Conservation (phyloP, 2,329 filamentous ascomycete species). For the Cladophialophora carrionii region DNA sequence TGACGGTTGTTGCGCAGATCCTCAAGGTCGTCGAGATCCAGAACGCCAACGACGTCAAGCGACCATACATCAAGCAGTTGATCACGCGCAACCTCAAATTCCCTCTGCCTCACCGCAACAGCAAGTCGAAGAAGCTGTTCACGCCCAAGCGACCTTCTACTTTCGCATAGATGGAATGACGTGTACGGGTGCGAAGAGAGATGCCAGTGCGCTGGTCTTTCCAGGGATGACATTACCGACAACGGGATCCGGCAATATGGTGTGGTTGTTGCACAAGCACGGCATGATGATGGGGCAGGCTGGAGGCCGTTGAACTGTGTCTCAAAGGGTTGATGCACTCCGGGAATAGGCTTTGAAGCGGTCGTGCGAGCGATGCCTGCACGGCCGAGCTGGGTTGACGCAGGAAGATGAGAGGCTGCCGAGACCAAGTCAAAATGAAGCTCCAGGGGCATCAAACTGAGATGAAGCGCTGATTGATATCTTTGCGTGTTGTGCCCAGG, state of each 20-base stretch:
- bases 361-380: not conserved
- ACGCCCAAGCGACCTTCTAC: constrained; percentile 90
- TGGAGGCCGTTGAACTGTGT: not conserved
- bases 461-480: not conserved
- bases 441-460: not conserved
- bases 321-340: not conserved
- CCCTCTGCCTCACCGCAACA: constrained; percentile 95
- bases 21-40: constrained; percentile 97
- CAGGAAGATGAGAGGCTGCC: not conserved
- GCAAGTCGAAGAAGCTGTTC: constrained; percentile 90
- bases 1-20: constrained; percentile 63
- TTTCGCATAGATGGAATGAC: constrained; percentile 76
- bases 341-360: not conserved
- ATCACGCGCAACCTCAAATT: constrained; percentile 93
- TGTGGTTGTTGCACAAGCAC: not conserved
- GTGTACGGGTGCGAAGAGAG: not conserved
- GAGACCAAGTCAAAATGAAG: not conserved
- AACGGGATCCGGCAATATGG: not conserved
- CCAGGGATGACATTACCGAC: not conserved
- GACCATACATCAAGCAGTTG: constrained; percentile 99
- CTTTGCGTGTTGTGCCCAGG: not conserved
- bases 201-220: not conserved
- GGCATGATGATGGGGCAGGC: not conserved
- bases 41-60: constrained; percentile 92
- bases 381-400: not conserved